Percentiles rank a stretch among this genome's conserved stretches.
Evolutionary conservation across 2,329 filamentous ascomycete species (phyloP).

Genomic region (Remersonia thermophila): DNA sequence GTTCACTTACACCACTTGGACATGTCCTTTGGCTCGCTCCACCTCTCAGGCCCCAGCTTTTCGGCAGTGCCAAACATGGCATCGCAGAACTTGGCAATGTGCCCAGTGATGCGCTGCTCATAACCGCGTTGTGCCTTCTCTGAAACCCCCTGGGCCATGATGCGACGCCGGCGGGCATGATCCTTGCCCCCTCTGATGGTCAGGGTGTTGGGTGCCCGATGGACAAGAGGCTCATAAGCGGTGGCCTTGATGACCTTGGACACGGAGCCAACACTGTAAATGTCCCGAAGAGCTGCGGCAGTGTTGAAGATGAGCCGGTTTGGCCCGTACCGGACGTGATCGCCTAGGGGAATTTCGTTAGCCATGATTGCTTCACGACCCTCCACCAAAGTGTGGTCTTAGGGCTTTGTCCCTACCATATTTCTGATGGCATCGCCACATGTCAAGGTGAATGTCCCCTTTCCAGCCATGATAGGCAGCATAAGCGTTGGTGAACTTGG

Average conservation of each 20-base stretch:
- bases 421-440: constrained; percentile 55
- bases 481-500: constrained; percentile 51
- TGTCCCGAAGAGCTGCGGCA: constrained; percentile 51
- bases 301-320: constrained; percentile 70
- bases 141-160: constrained; percentile 60
- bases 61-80: constrained; percentile 34
- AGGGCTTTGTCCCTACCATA: constrained; percentile 46
- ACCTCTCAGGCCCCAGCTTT: constrained; percentile 38
- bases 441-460: constrained; percentile 62
- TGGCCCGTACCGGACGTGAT: constrained; percentile 59
- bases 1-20: constrained; percentile 50
- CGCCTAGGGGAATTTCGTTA: no score
- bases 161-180: constrained; percentile 59
- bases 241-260: constrained; percentile 54
- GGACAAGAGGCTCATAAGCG: constrained; percentile 63
- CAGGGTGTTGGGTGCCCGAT: constrained; percentile 60
- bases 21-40: constrained; percentile 50
- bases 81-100: constrained; percentile 53
- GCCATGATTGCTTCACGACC: no score
- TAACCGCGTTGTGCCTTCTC: constrained; percentile 54
- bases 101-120: constrained; percentile 53
- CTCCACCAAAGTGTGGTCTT: no score
- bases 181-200: constrained; percentile 56
- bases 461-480: constrained; percentile 63
- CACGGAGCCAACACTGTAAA: constrained; percentile 44